Base-by-base conservation (phyloP, 768 basidiomycete genomes). In the Collybia mongolica region DNA sequence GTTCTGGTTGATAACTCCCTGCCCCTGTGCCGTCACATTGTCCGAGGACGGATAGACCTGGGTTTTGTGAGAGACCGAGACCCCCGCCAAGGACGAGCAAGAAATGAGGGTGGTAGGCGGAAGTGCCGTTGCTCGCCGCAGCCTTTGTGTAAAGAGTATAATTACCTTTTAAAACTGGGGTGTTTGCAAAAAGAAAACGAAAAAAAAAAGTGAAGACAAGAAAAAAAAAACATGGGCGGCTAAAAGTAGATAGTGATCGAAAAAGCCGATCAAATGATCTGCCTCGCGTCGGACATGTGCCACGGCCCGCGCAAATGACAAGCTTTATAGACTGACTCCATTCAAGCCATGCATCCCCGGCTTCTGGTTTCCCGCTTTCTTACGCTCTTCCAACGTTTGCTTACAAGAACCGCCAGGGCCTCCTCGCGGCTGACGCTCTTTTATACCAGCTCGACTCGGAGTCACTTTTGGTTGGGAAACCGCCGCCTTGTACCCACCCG, bases 221-320 rank as follows among this genome's bases (percentile, higher is more conserved):
- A 32, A n/a, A 11, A 32, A 32, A 32, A 14, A 32, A 11, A 11
- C 11, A 11, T 32, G 7, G 14, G 14, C 14, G 32, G 32, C 32
- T 32, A 32, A 32, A 32, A 32, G 32, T 32, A 32, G 32, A 32
- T 28, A 11, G 32, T 32, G 32, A 44, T 44, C 23, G 32, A 37
- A 19, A 29, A 28, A 36, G 35, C 24, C 20, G 32, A 46, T 46
- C 44, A 36, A 18, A 37, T 46, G 44, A 46, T 46, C 44, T 46
- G 44, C 44, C 44, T 46, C 44, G 17, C 44, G 6, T 23, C 23
- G 32, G 26, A 23, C 32, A 36, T 46, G 44, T 35, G 44, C 3
- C 14, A 14, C 8, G 24, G 19, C 14, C 26, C 19, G 42, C 24
- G 24, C 23, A 26, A 43, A 43, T 2, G 42, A 28, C 22, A 23